A percentile compares a stretch with the other conserved stretches of the same genome.
Evolutionary conservation across 2,329 filamentous ascomycete genomes (phyloP).

Genomic region (Fusarium sacchari): DNA sequence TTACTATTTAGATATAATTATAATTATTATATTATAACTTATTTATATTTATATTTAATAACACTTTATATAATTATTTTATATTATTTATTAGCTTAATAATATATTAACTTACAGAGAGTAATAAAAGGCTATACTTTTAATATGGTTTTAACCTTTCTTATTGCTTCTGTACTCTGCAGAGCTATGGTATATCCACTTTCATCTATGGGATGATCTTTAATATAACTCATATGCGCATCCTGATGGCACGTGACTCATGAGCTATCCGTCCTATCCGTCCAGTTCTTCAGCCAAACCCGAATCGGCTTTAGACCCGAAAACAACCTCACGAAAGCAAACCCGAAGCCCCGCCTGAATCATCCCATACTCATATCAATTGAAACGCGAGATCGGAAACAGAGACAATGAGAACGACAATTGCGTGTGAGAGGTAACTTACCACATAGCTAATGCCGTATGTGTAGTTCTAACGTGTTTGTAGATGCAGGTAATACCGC

Average conservation of each 20-base stretch:
- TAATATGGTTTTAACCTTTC: no score
- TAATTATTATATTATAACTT: no score
- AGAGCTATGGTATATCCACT: no score
- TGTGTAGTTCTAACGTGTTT: not conserved
- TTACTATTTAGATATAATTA: no score
- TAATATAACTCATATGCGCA: not conserved
- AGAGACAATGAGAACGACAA: constrained; percentile 35
- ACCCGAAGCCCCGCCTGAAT: constrained; percentile 25
- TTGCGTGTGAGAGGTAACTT: constrained; percentile 38
- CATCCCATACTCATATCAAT: not conserved
- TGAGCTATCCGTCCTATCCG: no score
- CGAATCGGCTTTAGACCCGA: constrained; percentile 24
- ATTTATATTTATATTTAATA: no score
- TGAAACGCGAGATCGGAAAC: constrained; percentile 2
- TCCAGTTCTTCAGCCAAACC: constrained; percentile 14
- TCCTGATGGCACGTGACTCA: not conserved
- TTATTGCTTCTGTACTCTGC: no score
- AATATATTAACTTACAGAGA: no score
- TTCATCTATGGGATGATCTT: no score
- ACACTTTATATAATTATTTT: no score
- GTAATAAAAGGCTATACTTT: no score
- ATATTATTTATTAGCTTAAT: no score
- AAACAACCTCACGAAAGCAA: not conserved
- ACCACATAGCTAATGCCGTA: fast-evolving
- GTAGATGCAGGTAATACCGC: constrained; percentile 38